Base-by-base conservation (phyloP, 2,329 filamentous ascomycete genomes). In the Trichoderma koningiopsis region DNA sequence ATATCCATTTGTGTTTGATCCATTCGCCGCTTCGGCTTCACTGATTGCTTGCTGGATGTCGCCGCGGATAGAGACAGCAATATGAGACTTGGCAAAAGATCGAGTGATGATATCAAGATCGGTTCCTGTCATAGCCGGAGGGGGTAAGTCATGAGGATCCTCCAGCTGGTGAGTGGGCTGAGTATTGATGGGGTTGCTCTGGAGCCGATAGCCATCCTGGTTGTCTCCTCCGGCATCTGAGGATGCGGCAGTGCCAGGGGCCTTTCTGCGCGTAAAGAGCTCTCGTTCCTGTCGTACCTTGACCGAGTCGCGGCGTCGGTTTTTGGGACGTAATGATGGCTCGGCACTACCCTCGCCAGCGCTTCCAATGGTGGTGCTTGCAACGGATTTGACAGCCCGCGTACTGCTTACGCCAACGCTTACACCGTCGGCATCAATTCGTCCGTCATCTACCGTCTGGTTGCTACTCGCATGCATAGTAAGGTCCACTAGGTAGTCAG, bases 401-500 rank as follows among this genome's bases (percentile, higher is more conserved):
- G 93, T 92, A 77, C 94, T 97, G 81, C 93, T 97, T 24, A 93
- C 92, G 2, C 92, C 91, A 24, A 93, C 89, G 72, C 89, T 91
- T 2, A 87, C 83, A 3, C 85, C 87, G 72, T 92, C 90, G 8
- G 82, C 75, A 6, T 80, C 77, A 47, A 85, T 70, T 11, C 82
- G 79, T 16, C 86, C 87, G 68, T 90, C 88, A 40, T 90, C 87
- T 31, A 77, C 40, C 3, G 88, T 81, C 7, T 86, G 82, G 24
- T 84, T 87, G 56, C 86, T 84, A 70, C 92, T 88, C 29, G 94
- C 94, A 78, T 99, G 96, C 95, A 99, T 98, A 0, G 96, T 98
- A 52, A 99, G 85, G 78, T 99, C 96, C 35, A 99, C 94, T 5
- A 99, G 87, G 77, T 97, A 99, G 79, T 99, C 96, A 4, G 96